phyloP scores from a whole-genome alignment of 768 basidiomycete species.

The Termitomyces sp. region DNA sequence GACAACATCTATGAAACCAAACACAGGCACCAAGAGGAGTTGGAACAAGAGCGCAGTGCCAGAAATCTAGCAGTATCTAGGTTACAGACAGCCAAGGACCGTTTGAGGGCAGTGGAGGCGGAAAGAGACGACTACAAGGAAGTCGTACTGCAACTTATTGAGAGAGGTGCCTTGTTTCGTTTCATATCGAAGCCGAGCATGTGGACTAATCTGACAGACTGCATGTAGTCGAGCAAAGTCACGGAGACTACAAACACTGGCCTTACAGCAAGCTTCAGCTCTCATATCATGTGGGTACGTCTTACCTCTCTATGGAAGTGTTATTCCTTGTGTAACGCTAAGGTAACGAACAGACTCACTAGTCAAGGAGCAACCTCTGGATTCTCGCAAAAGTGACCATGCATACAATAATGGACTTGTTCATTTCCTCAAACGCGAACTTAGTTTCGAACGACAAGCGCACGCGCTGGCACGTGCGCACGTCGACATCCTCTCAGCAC shows the following conservation, averaged over 20 bases:
- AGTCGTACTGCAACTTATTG: slow-evolving; percentile 39
- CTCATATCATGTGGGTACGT: slow-evolving; percentile 33
- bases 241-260: slow-evolving; percentile 38
- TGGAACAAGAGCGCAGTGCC: slow-evolving; percentile 7
- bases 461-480: slow-evolving; percentile 30
- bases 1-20: slow-evolving; percentile 13
- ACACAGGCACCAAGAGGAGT: slow-evolving; percentile 3
- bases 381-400: neutral
- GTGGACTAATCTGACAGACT: neutral
- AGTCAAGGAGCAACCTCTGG: neutral
- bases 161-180: slow-evolving; percentile 37
- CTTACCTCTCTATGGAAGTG: neutral
- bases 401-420: slow-evolving; percentile 29
- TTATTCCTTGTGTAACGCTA: neutral
- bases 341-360: neutral
- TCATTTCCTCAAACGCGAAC: slow-evolving; percentile 28
- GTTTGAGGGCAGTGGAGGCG: slow-evolving; percentile 17
- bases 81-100: slow-evolving; percentile 2
- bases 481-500: slow-evolving; percentile 38
- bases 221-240: slow-evolving; percentile 30
- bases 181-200: neutral
- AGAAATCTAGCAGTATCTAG: slow-evolving; percentile 2
- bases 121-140: slow-evolving; percentile 46
- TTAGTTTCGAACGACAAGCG: slow-evolving; percentile 33
- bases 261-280: slow-evolving; percentile 37